Percentiles rank a stretch among this genome's conserved stretches.
Conservation (phyloP, 2,329 filamentous ascomycete species). For the Exophiala viscosa region DNA sequence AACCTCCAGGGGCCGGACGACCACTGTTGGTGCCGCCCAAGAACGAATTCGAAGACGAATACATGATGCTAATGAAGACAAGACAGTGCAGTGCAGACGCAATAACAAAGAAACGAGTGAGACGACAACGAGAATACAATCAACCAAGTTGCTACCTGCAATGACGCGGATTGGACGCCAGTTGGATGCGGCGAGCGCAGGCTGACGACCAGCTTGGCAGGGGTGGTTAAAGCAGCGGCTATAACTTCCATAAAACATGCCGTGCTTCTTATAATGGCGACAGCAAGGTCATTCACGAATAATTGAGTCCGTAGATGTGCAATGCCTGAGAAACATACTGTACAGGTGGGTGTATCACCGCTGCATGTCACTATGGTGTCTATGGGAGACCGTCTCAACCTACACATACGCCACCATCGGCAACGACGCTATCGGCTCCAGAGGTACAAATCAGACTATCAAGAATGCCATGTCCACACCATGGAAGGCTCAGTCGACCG, state of each 20-base stretch:
- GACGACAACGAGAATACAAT: slow-evolving; percentile 10
- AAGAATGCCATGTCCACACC: slow-evolving; percentile 27
- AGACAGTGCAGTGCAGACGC: slow-evolving; percentile 23
- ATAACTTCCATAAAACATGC: too few relatives aligned
- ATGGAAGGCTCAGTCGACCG: slow-evolving; percentile 27
- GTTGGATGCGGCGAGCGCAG: neutral
- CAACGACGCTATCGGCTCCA: too few relatives aligned
- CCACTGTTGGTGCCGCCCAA: slow-evolving; percentile 74
- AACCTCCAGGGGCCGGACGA: slow-evolving; percentile 62
- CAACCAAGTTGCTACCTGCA: neutral
- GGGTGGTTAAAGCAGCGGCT: neutral
- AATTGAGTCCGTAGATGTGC: too few relatives aligned
- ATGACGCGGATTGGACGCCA: slow-evolving; percentile 11
- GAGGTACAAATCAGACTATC: slow-evolving; percentile 19
- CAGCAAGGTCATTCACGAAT: too few relatives aligned
- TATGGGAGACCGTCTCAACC: too few relatives aligned
- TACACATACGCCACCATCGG: too few relatives aligned
- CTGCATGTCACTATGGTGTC: too few relatives aligned
- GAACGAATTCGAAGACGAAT: slow-evolving; percentile 82
- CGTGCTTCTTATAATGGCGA: too few relatives aligned
- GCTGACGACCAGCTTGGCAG: neutral
- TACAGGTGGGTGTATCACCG: too few relatives aligned
- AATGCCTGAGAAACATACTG: too few relatives aligned
- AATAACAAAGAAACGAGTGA: slow-evolving; percentile 12
- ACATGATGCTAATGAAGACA: slow-evolving; percentile 59